Conservation (phyloP, 305 asterid genomes). For the Fraxinus nigra region DNA sequence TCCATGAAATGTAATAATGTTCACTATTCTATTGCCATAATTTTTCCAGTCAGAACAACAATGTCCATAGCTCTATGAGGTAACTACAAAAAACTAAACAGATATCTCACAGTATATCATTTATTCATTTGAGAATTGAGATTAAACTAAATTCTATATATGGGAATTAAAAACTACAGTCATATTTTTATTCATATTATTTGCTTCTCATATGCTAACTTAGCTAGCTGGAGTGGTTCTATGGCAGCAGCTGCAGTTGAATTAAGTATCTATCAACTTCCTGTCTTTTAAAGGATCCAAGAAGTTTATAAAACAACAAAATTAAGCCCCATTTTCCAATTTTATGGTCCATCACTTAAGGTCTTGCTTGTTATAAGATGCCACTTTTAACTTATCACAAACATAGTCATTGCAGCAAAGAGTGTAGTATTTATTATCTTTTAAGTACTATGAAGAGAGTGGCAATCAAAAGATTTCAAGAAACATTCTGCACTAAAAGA, state of each 20-base stretch:
- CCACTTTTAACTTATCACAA: not conserved
- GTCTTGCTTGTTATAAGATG: not conserved
- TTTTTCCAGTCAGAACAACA: not conserved
- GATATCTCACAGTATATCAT: not conserved
- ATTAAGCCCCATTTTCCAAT: not conserved
- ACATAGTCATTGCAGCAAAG: not conserved
- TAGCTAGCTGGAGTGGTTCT: not conserved
- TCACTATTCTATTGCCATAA: not conserved
- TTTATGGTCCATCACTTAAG: not conserved
- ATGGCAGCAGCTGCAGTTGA: not conserved
- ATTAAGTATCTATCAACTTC: not conserved
- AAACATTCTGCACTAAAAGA: not conserved
- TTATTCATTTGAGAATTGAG: conserved; percentile 1
- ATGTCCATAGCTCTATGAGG: not conserved
- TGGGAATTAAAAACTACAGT: not conserved
- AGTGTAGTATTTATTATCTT: not conserved
- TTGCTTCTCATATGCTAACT: not conserved
- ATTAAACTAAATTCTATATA: not conserved
- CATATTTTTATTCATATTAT: not conserved
- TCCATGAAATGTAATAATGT: not conserved
- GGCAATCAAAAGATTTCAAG: not conserved
- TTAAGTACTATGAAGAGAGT: not conserved
- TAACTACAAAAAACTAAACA: not conserved
- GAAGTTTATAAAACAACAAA: not conserved
- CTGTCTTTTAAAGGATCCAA: not conserved